A percentile compares a stretch with the other conserved stretches of the same genome.
phyloP scores from a whole-genome alignment of 2,329 filamentous ascomycete species.

The Exophiala bonariae region DNA sequence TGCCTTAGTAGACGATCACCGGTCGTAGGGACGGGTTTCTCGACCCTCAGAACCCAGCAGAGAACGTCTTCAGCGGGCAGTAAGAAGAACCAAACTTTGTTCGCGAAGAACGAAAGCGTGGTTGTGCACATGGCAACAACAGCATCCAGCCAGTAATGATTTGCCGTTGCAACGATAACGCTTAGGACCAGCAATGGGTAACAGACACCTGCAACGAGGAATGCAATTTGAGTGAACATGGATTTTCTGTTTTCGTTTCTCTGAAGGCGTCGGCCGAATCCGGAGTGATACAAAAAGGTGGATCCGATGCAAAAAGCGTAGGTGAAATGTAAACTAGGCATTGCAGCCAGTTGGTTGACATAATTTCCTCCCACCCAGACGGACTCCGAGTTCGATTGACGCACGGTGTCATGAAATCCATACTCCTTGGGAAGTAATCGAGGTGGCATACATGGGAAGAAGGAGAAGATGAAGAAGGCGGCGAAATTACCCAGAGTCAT shows the following conservation, averaged over 20 bases:
- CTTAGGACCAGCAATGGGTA: slow-evolving; percentile 53
- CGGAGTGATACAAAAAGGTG: slow-evolving; percentile 55
- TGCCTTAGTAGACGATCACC: slow-evolving; percentile 43
- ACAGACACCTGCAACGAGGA: slow-evolving; percentile 48
- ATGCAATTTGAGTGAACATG: slow-evolving; percentile 28
- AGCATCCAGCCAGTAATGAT: slow-evolving; percentile 60
- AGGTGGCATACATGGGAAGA: slow-evolving; percentile 66
- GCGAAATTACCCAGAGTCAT: slow-evolving; percentile 64
- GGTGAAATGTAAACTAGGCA: slow-evolving; percentile 59
- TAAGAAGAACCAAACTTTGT: slow-evolving; percentile 52
- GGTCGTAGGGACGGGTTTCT: slow-evolving; percentile 55
- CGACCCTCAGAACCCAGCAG: slow-evolving; percentile 48
- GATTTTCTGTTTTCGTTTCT: slow-evolving; percentile 43
- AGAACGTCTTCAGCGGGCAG: slow-evolving; percentile 54
- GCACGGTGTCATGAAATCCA: slow-evolving; percentile 63
- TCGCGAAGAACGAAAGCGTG: slow-evolving; percentile 48
- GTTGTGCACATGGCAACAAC: slow-evolving; percentile 51
- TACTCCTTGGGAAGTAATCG: slow-evolving; percentile 60
- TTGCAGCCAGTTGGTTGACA: slow-evolving; percentile 59
- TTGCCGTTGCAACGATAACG: slow-evolving; percentile 59
- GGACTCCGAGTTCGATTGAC: slow-evolving; percentile 53
- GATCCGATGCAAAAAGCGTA: slow-evolving; percentile 58
- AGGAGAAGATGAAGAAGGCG: slow-evolving; percentile 62
- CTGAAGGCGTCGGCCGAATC: slow-evolving; percentile 47
- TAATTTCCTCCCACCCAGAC: slow-evolving; percentile 58